Base-by-base conservation (phyloP, 495 filamentous ascomycete species). In the Penicillium bovifimosum region DNA sequence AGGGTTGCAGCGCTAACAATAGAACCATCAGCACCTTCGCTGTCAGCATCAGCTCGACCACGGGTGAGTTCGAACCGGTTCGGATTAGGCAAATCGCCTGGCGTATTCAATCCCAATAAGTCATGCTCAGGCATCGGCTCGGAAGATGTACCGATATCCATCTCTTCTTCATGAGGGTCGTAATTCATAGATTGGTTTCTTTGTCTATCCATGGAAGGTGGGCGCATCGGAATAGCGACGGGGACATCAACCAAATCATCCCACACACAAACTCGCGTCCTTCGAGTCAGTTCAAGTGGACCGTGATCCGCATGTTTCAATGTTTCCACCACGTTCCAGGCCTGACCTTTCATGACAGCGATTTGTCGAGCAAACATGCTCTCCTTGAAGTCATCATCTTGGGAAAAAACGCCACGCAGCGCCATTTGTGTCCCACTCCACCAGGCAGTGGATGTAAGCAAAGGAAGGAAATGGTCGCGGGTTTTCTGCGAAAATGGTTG, bases 311-410 rank as follows among this genome's bases (percentile, higher is more conserved):
- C 77, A 4, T 85, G 86, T 63, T 98, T 98, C 45, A 98, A 75
- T 9, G 92, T 96, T 73, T 98, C 93, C 8, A 98, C 91, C 2
- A 98, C 93, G 68, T 98, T 98, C 88, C 91, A 98, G 8, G 95
- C 93, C 62, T 98, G 93, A 5, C 93, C 93, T 72, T 98, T 98
- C 88, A 98, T 93, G 35, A 98, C 93, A 1, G 95, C 92, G 41
- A 97, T 96, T 62, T 98, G 93, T 47, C 87, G 80, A 14, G 89
- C 90, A 69, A 95, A 98, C 93, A 98, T 98, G 68, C 87, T 84
- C 70, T 98, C 93, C 61, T 97, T 88, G 66, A 98, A 98, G 68
- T 97, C 93, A 0, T 88, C 81, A 64, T 98, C 93, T 64, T 92
- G 83, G 55, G 86, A 83, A 61, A 98, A 98, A 18, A 95, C 81